Evolutionary conservation across 2,329 filamentous ascomycete species (phyloP), one percentile per base, ranked within the genome.

Genomic region (Fusarium sp.): DNA sequence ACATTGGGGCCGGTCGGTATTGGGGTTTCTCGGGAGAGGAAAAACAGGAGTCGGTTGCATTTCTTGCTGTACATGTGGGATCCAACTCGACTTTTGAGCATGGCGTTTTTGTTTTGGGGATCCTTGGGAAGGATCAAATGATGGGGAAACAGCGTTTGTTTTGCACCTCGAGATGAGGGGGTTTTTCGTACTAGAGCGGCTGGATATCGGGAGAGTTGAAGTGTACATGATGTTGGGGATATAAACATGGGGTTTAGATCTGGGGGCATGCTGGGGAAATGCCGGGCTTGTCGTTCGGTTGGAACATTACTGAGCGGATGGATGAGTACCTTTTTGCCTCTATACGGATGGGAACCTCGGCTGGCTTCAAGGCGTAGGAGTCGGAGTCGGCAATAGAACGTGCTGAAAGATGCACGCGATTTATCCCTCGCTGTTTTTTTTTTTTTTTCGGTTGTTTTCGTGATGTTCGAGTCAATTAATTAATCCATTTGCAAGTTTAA

Each of bases 301-400:
- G 75, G 68, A 79, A 79, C 54, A 79, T 63, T 73, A 78, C 77
- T 70, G 74, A 77, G 70, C 75, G 70, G 62, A 69, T 78, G 75
- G 69, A 71, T 67, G 69, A 78, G 74, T 76, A 78, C 76, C 76
- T 66, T 72, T 69, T 47, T 73, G 77, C 73, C 75, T 76, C 47
- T n/a, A 52, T 52, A 71, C 66, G 58, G 73, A 75, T 73, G 62
- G 61, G 45, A 74, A 73, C 73, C 73, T 73, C 66, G 59, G 60
- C 68, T 77, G 77, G 77, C 77, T 74, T 72, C 68, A 69, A 76
- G 77, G 68, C 77, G 70, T 78, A 77, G 74, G 57, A 78, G 77
- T 77, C 75, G 56, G 72, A 79, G 77, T 71, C 70, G 68, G 69
- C 71, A 78, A 77, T 74, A 73, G 58, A 74, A 42, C 56, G 77